These are phyloP conservation scores for Favolaschia claudopus DNA, from an alignment of 768 basidiomycete species.

Conservation along the genomic window DNA sequence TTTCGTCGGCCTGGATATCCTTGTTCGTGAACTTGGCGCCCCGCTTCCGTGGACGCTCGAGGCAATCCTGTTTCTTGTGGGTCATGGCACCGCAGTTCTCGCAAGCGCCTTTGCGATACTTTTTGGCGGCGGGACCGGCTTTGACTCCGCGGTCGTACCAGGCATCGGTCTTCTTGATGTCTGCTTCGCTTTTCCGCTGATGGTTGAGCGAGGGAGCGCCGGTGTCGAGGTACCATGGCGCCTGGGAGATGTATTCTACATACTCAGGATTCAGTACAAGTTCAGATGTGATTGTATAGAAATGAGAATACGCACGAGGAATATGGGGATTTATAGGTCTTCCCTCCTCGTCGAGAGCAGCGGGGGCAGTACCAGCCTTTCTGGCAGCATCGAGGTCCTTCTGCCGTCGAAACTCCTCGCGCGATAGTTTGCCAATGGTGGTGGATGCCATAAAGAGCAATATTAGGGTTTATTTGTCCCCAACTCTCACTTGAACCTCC, in stretches of 20 bases:
- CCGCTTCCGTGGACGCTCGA: slow-evolving; percentile 95
- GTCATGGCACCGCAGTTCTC: slow-evolving; percentile 99
- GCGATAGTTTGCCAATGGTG: slow-evolving; percentile 85
- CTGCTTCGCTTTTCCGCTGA: slow-evolving; percentile 84
- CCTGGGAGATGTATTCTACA: slow-evolving; percentile 96
- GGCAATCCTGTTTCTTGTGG: slow-evolving; percentile 89
- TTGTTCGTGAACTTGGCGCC: slow-evolving; percentile 93
- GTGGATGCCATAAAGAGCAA: slow-evolving; percentile 16
- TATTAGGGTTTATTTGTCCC: slow-evolving; percentile 11
- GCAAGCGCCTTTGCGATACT: slow-evolving; percentile 97
- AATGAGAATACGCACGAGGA: slow-evolving; percentile 69
- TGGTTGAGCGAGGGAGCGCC: slow-evolving; percentile 93
- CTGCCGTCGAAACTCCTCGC: slow-evolving; percentile 93
- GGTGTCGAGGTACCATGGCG: slow-evolving; percentile 98
- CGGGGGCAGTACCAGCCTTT: slow-evolving; percentile 97
- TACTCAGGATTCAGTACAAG: slow-evolving; percentile 4
- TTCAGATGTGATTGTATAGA: background rate
- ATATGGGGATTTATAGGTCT: slow-evolving; percentile 98
- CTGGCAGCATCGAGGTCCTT: slow-evolving; percentile 98
- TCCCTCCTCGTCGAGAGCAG: slow-evolving; percentile 94
- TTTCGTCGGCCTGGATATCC: slow-evolving; percentile 91
- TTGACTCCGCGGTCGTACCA: slow-evolving; percentile 92
- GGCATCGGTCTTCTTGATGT: slow-evolving; percentile 76
- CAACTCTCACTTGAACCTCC: background rate
- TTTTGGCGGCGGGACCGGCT: slow-evolving; percentile 92